phyloP scores from a whole-genome alignment of 148 eudicot genomes.

The Fallopia convolvulus region DNA sequence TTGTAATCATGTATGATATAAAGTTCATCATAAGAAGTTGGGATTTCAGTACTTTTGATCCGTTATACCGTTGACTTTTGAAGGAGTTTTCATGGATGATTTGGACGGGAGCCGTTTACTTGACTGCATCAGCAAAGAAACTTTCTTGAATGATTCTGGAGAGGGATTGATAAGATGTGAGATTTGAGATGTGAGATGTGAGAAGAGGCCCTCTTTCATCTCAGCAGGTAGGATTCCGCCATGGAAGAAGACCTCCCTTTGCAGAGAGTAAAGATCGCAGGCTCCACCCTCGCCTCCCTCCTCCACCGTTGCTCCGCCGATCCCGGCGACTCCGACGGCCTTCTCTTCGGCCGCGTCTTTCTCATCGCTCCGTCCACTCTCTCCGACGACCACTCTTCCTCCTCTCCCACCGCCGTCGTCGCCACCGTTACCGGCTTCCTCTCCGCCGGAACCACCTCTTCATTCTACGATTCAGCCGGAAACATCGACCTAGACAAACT shows the following conservation, averaged over 20 bases:
- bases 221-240: not conserved
- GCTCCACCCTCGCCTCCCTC: constrained; percentile 66
- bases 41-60: not conserved
- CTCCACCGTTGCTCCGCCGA: constrained; percentile 53
- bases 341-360: constrained; percentile 63
- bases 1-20: not conserved
- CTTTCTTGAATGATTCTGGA: not conserved
- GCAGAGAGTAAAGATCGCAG: constrained; percentile 51
- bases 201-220: not conserved
- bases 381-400: constrained; percentile 21
- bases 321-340: constrained; percentile 48
- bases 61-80: not conserved
- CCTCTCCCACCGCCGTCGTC: constrained; percentile 22
- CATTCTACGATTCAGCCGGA: constrained; percentile 28
- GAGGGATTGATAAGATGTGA: not conserved
- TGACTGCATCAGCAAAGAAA: not conserved
- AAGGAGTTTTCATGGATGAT: not conserved
- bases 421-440: constrained; percentile 39
- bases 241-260: constrained; percentile 26
- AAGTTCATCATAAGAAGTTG: not conserved
- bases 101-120: not conserved
- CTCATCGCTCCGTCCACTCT: constrained; percentile 30
- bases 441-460: constrained; percentile 30
- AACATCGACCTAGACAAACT: constrained; percentile 21
- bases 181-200: not conserved